Conservation (phyloP, 345 rosid genomes). For the Combretum micranthum region DNA sequence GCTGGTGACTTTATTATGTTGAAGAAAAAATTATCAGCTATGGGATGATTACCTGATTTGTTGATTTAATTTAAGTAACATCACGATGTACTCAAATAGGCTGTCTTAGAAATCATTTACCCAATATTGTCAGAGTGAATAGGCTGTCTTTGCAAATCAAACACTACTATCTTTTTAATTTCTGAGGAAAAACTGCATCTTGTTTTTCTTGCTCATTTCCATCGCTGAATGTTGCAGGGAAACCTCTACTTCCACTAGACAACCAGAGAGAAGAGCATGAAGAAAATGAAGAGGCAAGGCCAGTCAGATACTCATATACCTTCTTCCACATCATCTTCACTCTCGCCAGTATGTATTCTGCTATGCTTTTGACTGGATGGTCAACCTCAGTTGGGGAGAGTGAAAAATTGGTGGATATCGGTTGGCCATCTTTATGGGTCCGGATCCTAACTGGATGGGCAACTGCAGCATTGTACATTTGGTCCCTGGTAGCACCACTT, state of each 20-base stretch:
- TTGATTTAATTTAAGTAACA: no score
- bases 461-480: slow-evolving; percentile 80
- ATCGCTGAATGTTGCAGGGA: slow-evolving; percentile 34
- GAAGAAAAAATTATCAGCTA: no score
- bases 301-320: slow-evolving; percentile 83
- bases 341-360: slow-evolving; percentile 97
- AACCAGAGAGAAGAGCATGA: slow-evolving; percentile 50
- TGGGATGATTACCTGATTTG: no score
- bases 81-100: no score
- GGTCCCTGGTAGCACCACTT: slow-evolving; percentile 88
- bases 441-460: slow-evolving; percentile 80
- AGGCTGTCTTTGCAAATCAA: no score
- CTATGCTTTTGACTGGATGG: slow-evolving; percentile 99
- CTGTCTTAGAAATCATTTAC: no score
- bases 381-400: slow-evolving; percentile 95
- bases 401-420: slow-evolving; percentile 86
- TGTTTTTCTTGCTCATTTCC: slow-evolving; percentile 5
- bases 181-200: no score
- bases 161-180: no score
- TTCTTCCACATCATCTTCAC: slow-evolving; percentile 99
- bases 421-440: slow-evolving; percentile 97
- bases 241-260: slow-evolving; percentile 87
- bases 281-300: slow-evolving; percentile 64
- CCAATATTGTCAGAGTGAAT: no score
- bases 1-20: background rate